phyloP scores from a whole-genome alignment of 2,329 filamentous ascomycete species.

The Monilinia vaccinii-corymbosi region DNA sequence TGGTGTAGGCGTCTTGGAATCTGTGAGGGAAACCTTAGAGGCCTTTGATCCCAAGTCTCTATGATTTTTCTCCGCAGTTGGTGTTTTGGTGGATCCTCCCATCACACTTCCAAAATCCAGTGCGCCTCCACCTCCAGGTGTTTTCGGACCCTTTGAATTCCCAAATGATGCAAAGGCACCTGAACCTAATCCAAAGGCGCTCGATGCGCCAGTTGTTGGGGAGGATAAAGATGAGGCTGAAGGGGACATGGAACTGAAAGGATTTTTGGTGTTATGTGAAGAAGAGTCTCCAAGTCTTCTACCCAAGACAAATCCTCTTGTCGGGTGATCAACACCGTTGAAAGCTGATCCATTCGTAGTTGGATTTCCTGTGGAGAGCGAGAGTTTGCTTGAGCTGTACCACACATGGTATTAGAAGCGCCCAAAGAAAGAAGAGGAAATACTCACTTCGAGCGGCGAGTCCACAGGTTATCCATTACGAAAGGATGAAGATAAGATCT shows the following conservation, averaged over 20 bases:
- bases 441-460: constrained; percentile 69
- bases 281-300: constrained; percentile 69
- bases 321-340: constrained; percentile 38
- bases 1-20: constrained; percentile 36
- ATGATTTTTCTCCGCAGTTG: constrained; percentile 55
- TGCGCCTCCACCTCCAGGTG: constrained; percentile 66
- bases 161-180: constrained; percentile 97
- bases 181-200: constrained; percentile 86
- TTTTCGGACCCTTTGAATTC: constrained; percentile 78
- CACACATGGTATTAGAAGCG: constrained; percentile 16
- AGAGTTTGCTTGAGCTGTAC: constrained; percentile 62
- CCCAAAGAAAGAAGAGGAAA: constrained; percentile 7
- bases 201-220: constrained; percentile 54
- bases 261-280: constrained; percentile 66
- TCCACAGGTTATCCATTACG: constrained; percentile 49
- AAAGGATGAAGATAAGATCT: constrained; percentile 9
- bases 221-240: constrained; percentile 8
- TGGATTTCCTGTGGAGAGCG: constrained; percentile 59
- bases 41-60: constrained; percentile 35
- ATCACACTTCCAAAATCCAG: constrained; percentile 64
- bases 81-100: constrained; percentile 38
- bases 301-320: constrained; percentile 55
- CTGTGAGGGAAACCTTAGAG: constrained; percentile 34
- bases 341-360: constrained; percentile 30
- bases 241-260: constrained; percentile 51